Conservation (phyloP, 441 rosid species). For the Jatropha multifida region DNA sequence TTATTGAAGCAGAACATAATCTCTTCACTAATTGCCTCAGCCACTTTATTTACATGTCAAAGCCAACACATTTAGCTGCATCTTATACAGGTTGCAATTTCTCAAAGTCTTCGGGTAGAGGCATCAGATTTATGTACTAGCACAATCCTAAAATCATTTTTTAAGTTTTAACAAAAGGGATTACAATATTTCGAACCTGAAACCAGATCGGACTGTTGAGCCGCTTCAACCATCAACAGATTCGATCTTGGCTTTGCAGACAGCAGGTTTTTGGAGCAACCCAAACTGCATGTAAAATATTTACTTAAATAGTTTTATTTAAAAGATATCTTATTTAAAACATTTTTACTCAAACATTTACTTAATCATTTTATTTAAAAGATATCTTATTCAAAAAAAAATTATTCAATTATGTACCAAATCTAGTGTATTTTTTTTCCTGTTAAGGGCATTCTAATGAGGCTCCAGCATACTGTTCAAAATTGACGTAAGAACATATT, state of each 20-base stretch:
- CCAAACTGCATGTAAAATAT: constrained; percentile 22
- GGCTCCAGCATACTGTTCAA: neutral
- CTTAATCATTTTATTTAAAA: constrained; percentile 13
- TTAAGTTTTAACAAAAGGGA: constrained; percentile 6
- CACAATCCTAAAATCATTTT: constrained; percentile 2
- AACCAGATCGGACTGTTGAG: constrained; percentile 20
- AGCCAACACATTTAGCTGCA: neutral
- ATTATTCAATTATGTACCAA: neutral
- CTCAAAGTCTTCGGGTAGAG: neutral
- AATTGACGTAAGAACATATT: neutral
- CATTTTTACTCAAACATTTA: constrained; percentile 4
- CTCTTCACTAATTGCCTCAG: neutral
- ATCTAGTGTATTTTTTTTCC: neutral
- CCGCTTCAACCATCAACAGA: constrained; percentile 26
- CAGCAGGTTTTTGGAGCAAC: constrained; percentile 29
- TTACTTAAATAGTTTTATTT: constrained; percentile 16
- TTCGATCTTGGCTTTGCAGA: constrained; percentile 17
- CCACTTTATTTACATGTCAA: neutral
- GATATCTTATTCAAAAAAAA: neutral
- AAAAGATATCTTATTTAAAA: constrained; percentile 9
- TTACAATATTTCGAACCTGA: constrained; percentile 25
- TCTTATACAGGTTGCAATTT: neutral
- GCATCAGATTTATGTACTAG: neutral
- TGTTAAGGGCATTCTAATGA: neutral
- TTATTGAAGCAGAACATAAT: neutral